Base-by-base conservation (phyloP, 2,329 filamentous ascomycete species). In the Pleurostoma richardsiae region DNA sequence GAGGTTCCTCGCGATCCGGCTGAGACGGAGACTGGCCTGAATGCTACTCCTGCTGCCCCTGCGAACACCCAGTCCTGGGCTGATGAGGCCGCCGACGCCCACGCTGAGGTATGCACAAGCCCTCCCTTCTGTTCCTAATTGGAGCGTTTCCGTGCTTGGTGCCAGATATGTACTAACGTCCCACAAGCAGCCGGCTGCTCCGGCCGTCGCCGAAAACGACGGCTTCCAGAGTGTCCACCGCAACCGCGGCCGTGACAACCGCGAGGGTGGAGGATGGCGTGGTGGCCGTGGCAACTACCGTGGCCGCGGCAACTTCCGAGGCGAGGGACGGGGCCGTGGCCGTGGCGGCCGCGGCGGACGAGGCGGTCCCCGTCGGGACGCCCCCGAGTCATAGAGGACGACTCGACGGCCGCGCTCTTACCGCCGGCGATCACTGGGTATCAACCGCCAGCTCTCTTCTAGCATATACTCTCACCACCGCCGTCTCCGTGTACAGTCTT, bases 171-270 rank as follows among this genome's bases (percentile, higher is more conserved):
- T 19, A 10, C 45, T 53, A n/a, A 53, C 38, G 39, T 29, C 26
- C 19, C 36, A 6, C n/a, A 43, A 59, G n/a, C 29, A 47, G 41
- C 36, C 41, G 52, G 50, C 66, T 31, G 66, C 68, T 42, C 69
- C 74, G 43, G 53, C 65, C 6, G 55, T 65, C 6, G 53, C 66
- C 27, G 73, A 74, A 43, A 74, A 75, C 54, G 86, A 89, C 58
- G 86, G 86, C 28, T 90, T 90, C 74, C 82, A 85, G 49, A 81
- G 85, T 58, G 86, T 90, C 8, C 80, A 80, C 48, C 79, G 80
- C 58, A 79, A 79, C 64, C 75, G 76, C 49, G 73, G 72, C 45
- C 76, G 76, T 47, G 73, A 74, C 57, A 75, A 73, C 47, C 72
- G 78, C 43, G 78, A 80, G 46, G 71, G 70, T 33, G 64, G 69